phyloP scores from a whole-genome alignment of 768 basidiomycete species.

The Mycena capillaripes region DNA sequence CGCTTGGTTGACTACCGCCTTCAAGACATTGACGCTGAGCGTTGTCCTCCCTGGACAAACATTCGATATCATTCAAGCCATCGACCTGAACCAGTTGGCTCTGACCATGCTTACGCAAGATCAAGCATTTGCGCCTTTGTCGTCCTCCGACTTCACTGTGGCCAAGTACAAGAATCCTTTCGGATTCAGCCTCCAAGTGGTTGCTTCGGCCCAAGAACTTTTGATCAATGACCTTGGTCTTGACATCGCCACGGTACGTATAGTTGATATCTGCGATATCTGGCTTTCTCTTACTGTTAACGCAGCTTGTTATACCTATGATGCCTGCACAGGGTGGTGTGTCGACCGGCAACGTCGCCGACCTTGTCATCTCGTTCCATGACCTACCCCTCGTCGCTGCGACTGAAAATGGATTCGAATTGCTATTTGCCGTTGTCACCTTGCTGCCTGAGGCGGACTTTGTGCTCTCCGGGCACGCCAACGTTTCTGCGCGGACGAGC shows the following conservation, averaged over 20 bases:
- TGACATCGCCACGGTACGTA: slow-evolving; percentile 66
- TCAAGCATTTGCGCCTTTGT: slow-evolving; percentile 71
- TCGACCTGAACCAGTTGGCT: slow-evolving; percentile 69
- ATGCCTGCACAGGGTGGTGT: slow-evolving; percentile 68
- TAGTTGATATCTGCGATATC: not conserved
- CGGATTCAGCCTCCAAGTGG: slow-evolving; percentile 79
- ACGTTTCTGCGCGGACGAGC: slow-evolving; percentile 71
- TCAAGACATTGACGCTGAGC: slow-evolving; percentile 72
- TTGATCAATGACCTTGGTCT: slow-evolving; percentile 61
- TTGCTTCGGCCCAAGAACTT: slow-evolving; percentile 68
- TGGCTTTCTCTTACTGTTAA: slow-evolving; percentile 1
- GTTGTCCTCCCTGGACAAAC: slow-evolving; percentile 75
- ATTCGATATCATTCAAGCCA: slow-evolving; percentile 74
- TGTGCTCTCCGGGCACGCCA: slow-evolving; percentile 67
- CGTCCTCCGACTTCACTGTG: slow-evolving; percentile 67
- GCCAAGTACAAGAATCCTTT: slow-evolving; percentile 82
- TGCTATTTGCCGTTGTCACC: slow-evolving; percentile 73
- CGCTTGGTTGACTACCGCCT: slow-evolving; percentile 77
- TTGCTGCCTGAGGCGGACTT: slow-evolving; percentile 60
- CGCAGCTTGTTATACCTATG: slow-evolving; percentile 66
- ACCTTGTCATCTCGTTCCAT: slow-evolving; percentile 69
- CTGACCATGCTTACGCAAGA: slow-evolving; percentile 64
- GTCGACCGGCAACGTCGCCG: slow-evolving; percentile 78
- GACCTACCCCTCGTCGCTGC: slow-evolving; percentile 70
- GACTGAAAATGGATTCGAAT: slow-evolving; percentile 65